Evolutionary conservation across 2,329 filamentous ascomycete genomes (phyloP).

Genomic region (Aspergillus costaricaensis): DNA sequence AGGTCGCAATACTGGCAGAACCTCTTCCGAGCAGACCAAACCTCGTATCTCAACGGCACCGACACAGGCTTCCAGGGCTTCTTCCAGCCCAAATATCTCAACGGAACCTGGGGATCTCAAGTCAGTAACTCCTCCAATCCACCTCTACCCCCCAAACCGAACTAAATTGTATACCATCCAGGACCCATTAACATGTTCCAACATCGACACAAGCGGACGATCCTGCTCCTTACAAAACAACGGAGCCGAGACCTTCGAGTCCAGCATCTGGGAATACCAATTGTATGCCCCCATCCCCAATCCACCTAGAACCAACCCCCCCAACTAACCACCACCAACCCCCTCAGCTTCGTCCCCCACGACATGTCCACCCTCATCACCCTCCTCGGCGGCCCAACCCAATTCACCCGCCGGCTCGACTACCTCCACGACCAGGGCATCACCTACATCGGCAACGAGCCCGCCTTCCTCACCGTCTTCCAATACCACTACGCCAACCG

Average conservation of each 20-base stretch:
- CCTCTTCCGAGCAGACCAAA: slow-evolving; percentile 64
- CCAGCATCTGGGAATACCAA: slow-evolving; percentile 41
- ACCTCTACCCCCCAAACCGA: too few species aligned
- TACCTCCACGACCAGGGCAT: slow-evolving; percentile 66
- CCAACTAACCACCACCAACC: slow-evolving; percentile 42
- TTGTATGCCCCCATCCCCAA: slow-evolving; percentile 57
- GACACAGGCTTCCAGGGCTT: slow-evolving; percentile 71
- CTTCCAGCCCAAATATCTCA: slow-evolving; percentile 69
- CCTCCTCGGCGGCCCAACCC: slow-evolving; percentile 59
- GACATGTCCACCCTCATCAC: slow-evolving; percentile 57
- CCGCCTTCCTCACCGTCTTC: slow-evolving; percentile 65
- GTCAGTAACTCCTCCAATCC: slow-evolving; percentile 22
- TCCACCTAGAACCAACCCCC: too few species aligned
- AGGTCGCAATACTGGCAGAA: slow-evolving; percentile 69
- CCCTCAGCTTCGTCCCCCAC: slow-evolving; percentile 53
- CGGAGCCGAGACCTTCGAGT: slow-evolving; percentile 37
- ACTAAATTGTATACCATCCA: slow-evolving; percentile 26
- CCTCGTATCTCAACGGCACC: slow-evolving; percentile 56
- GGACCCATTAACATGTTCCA: slow-evolving; percentile 58
- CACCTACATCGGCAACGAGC: slow-evolving; percentile 67
- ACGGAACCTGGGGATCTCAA: slow-evolving; percentile 70
- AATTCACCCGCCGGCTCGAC: slow-evolving; percentile 61
- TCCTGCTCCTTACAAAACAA: slow-evolving; percentile 37
- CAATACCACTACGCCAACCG: slow-evolving; percentile 70
- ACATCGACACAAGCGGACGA: slow-evolving; percentile 51